Evolutionary conservation across 2,329 filamentous ascomycete genomes (phyloP), one percentile per base, ranked within the genome.

Genomic region (Phialophora verrucosa): DNA sequence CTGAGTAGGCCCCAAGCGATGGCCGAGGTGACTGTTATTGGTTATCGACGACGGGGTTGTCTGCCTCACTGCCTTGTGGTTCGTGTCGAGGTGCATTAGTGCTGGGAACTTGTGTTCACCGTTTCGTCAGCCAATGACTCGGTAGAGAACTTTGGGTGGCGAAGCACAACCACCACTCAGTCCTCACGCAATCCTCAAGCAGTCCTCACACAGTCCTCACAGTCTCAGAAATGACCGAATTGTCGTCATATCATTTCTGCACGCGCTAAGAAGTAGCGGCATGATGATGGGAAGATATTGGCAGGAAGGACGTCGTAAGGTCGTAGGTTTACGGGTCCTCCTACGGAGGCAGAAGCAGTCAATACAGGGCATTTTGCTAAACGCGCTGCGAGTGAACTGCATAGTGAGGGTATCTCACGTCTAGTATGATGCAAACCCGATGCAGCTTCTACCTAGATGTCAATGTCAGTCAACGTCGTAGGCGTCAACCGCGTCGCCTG

Each of bases 401-500:
- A 20, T n/a, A 44, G 7, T 42, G 38, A 44, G 4, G 5, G 17
- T n/a, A 44, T 44, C 7, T 6, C 38, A 17, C 17, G 38, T n/a
- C 38, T n/a, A 44, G 5, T 44, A 8, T 44, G 38, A n/a, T 6
- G 38, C 38, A 12, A 44, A 4, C 5, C 38, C 38, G 38, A 44
- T n/a, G 38, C 38, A 7, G 3, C 49, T 4, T 51, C 25, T 27
- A 17, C 3, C 25, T 23, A 27, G 49, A 12, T 51, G 49, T 29
- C 38, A 44, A 23, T 10, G 2, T 55, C 29, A 55, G 29, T 55
- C 32, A 17, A 32, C 35, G 17, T 57, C 58, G 38, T 57, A 63
- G 25, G 63, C 66, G 29, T 64, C 61, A 14, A 68, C 69, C 59
- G 69, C 66, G 42, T 71, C 71, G 31, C 71, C 71, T 47, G 69